Evolutionary conservation across 1,284 basidiomycete genomes (phyloP).

Genomic region (Anthracocystis setariae): DNA sequence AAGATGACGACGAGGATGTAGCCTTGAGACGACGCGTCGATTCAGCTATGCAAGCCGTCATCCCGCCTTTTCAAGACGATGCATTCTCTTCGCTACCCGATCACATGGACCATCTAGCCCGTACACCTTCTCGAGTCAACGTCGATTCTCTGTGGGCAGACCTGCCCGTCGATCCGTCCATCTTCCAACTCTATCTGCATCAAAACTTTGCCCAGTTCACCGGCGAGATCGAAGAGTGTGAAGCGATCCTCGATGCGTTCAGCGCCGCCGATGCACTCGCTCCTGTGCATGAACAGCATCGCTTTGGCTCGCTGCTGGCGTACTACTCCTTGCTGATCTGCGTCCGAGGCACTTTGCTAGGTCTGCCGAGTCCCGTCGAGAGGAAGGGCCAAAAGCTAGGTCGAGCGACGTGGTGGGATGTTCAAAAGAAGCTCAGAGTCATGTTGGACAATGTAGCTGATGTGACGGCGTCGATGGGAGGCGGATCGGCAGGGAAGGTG

Average conservation of each 20-base stretch:
- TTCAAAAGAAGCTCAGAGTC: slow-evolving; percentile 64
- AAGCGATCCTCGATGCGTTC: slow-evolving; percentile 78
- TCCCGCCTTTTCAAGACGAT: slow-evolving; percentile 2
- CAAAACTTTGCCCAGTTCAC: slow-evolving; percentile 91
- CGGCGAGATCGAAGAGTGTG: slow-evolving; percentile 79
- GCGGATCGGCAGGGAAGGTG: not conserved
- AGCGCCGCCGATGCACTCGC: slow-evolving; percentile 79
- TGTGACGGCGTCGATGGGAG: slow-evolving; percentile 24
- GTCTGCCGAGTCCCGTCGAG: slow-evolving; percentile 84
- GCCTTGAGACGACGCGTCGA: slow-evolving; percentile 4
- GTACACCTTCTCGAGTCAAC: slow-evolving; percentile 68
- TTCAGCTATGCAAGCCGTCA: slow-evolving; percentile 20
- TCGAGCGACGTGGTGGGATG: slow-evolving; percentile 71
- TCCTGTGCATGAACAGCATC: slow-evolving; percentile 74
- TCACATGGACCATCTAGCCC: slow-evolving; percentile 74
- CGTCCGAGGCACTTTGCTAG: slow-evolving; percentile 80
- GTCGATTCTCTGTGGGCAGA: slow-evolving; percentile 76
- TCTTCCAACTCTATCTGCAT: slow-evolving; percentile 89
- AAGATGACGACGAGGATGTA: not conserved
- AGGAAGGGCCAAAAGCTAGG: slow-evolving; percentile 77
- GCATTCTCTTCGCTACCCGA: slow-evolving; percentile 68
- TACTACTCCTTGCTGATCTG: slow-evolving; percentile 86
- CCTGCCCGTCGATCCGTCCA: slow-evolving; percentile 87
- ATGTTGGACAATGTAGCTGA: slow-evolving; percentile 66
- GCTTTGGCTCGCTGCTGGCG: slow-evolving; percentile 73